Evolutionary conservation across 2,329 filamentous ascomycete species (phyloP), one percentile per base, ranked within the genome.

Genomic region (Thielaviopsis euricoi): DNA sequence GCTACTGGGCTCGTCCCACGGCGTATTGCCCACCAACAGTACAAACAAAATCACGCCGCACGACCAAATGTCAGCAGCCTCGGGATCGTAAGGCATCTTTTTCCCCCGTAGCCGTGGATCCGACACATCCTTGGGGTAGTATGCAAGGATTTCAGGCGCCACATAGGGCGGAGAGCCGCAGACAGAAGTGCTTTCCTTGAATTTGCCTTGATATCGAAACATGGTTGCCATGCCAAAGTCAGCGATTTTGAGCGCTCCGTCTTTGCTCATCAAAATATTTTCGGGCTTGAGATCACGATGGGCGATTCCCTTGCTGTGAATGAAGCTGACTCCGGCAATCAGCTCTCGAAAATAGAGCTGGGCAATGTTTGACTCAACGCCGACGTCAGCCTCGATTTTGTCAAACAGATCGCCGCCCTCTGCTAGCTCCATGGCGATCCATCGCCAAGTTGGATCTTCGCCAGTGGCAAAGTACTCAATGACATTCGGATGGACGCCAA

Each of bases 1-100:
- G 40, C 79, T 73, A 2, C 89, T 91, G 0, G 93, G 93, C 67
- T 93, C 87, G 66, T 97, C 93, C 93, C 93, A 98, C 0, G 93
- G 93, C 1, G 93, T 98, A 67, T 98, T 98, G 10, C 93, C 93
- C 1, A 95, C 89, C 3, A 98, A 75, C 3, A 98, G 75, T 40
- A 97, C 93, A 66, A 98, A 98, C 3, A 98, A 76, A n/a, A 98
- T 94, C 56, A 98, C 89, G 37, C 93, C 93, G 65, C 90, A 96
- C 17, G 90, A 96, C 94, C 94, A 98, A 58, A 98, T 85, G 67
- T 98, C 93, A 43, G 88, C 87, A 49, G 88, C 71, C 61, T 96
- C 88, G 7, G 90, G 83, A 29, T 79, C 77, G 66, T 91, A 91
- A 58, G 55, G 37, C 6, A 48, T 10, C n/a, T 48, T 85, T 82